Percentiles rank a stretch among this genome's conserved stretches.
phyloP scores from a whole-genome alignment of 768 basidiomycete genomes.

The Asterophora lycoperdoides region DNA sequence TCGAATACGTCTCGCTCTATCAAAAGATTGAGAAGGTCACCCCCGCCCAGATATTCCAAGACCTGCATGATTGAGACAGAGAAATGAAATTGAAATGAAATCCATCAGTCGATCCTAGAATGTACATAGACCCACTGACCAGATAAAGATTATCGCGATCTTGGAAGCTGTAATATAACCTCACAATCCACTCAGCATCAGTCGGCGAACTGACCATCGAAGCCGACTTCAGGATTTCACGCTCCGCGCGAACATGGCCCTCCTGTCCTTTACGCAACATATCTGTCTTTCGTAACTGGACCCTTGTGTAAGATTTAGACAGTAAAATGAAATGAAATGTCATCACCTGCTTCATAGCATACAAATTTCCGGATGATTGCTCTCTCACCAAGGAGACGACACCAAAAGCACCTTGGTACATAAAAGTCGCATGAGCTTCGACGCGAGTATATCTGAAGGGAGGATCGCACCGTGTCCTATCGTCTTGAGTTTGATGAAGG shows the following conservation, averaged over 20 bases:
- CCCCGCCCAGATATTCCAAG: constrained; percentile 93
- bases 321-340: constrained; percentile 3
- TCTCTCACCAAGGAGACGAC: constrained; percentile 93
- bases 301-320: constrained; percentile 18
- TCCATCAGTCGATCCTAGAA: constrained; percentile 15
- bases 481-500: constrained; percentile 86
- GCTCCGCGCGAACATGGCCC: constrained; percentile 94
- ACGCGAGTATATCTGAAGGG: constrained; percentile 10
- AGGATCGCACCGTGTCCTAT: constrained; percentile 79
- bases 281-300: constrained; percentile 78
- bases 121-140: constrained; percentile 46
- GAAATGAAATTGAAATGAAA: constrained; percentile 58
- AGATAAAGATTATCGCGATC: constrained; percentile 94
- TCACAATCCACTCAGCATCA: constrained; percentile 90
- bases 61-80: constrained; percentile 46
- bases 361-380: constrained; percentile 71
- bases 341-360: constrained; percentile 93
- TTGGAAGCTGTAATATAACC: constrained; percentile 90
- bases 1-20: constrained; percentile 90
- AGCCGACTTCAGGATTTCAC: constrained; percentile 90
- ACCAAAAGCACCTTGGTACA: constrained; percentile 59
- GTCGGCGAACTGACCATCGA: constrained; percentile 71
- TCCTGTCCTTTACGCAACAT: constrained; percentile 97
- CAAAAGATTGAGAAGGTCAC: constrained; percentile 92
- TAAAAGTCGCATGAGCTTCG: constrained; percentile 1